Percentiles rank a stretch among this genome's conserved stretches.
phyloP scores from a whole-genome alignment of 345 rosid species.

The Eucalyptus fibrosa region DNA sequence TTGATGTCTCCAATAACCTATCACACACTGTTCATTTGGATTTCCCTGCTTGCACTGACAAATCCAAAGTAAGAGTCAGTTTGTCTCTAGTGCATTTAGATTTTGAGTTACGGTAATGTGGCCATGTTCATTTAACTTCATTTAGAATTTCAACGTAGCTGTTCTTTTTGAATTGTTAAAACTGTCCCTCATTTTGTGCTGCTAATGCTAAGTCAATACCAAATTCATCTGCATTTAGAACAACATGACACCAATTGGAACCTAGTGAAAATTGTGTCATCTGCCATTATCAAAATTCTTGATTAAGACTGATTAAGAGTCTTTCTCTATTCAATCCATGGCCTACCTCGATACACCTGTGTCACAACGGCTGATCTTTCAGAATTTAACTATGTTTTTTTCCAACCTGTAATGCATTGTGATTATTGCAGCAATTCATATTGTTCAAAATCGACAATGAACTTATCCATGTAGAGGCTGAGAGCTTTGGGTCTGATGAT shows the following conservation, averaged over 20 bases:
- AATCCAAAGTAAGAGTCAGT: background rate
- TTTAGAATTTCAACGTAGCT: background rate
- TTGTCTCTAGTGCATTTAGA: background rate
- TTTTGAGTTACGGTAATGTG: background rate
- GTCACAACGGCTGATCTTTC: background rate
- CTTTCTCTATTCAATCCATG: background rate
- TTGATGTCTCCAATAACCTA: slow-evolving; percentile 24
- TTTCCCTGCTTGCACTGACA: slow-evolving; percentile 15
- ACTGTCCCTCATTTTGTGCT: background rate
- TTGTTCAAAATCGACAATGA: slow-evolving; percentile 46
- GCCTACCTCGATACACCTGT: background rate
- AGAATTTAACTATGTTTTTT: background rate
- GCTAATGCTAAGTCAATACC: background rate
- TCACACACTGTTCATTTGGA: slow-evolving; percentile 11
- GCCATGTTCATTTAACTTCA: background rate
- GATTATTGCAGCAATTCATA: slow-evolving; percentile 35
- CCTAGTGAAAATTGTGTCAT: background rate
- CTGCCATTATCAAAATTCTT: background rate
- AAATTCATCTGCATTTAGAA: background rate
- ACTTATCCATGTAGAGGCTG: slow-evolving; percentile 24
- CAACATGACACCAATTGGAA: background rate
- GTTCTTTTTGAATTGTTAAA: background rate
- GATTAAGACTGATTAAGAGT: background rate
- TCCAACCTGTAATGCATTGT: background rate
- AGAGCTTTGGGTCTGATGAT: slow-evolving; percentile 15